Evolutionary conservation across 1,284 basidiomycete genomes (phyloP), one percentile per base, ranked within the genome.

Genomic region (Clitocybe nebularis): DNA sequence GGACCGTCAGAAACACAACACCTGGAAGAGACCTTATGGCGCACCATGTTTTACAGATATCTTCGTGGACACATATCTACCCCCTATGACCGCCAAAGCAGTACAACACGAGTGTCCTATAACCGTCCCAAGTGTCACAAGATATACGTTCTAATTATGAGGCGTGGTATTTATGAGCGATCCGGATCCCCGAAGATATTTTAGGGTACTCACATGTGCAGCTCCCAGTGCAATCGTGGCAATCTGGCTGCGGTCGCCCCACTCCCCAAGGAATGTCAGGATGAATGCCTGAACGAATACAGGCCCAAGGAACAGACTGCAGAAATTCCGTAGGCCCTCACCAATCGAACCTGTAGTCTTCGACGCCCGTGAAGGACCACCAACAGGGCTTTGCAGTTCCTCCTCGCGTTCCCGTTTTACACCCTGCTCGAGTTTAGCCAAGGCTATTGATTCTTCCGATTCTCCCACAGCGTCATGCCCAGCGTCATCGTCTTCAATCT

Each of bases 201-300:
- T 32, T 10, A 8, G 20, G n/a, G n/a, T n/a, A 66, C 69, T 23
- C 38, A 97, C 94, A 70, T 98, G 92, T 17, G 95, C 92, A 24
- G 95, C 94, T 1, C 89, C 96, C 36, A 99, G 74, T 2, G 93
- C 94, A 52, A 99, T 97, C 0, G 95, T 99, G 0, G 96, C 89
- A 54, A 99, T 95, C 68, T 99, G 96, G 58, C 89, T 93, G 33
- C 95, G 72, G 66, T 99, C 96, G 1, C 95, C 96, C 95, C 95
- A 99, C 65, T 99, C 95, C 16, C 94, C 96, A 8, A 99, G 73
- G 66, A 99, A 99, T 0, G 95, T 98, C 44, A 99, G 73, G 26
- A 95, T 70, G 55, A 99, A 99, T 0, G 93, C 84, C 64, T 99
- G 94, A 2, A 95, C 93, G 56, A 97, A 97, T 1, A 96, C 89